Conservation (phyloP, 768 basidiomycete species). For the Calocera cornea region DNA sequence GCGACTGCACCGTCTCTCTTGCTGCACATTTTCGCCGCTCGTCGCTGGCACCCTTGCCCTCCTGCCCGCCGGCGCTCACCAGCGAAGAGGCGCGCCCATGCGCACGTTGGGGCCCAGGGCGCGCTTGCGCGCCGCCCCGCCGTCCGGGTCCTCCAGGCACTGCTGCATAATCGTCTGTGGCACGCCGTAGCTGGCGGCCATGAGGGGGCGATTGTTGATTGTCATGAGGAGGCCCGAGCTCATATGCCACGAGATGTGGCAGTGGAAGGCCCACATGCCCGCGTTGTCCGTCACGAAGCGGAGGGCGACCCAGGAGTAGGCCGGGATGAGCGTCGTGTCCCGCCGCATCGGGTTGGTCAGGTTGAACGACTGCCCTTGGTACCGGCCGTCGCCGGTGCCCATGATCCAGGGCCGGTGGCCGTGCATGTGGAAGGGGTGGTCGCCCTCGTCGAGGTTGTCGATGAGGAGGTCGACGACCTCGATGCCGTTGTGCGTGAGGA, state of each 20-base stretch:
- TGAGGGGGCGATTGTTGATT: conserved; percentile 28
- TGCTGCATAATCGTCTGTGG: conserved; percentile 27
- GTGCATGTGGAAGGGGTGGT: conserved; percentile 22
- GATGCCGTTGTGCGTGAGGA: conserved; percentile 8
- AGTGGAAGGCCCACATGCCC: conserved; percentile 41
- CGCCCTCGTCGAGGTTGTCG: conserved; percentile 23
- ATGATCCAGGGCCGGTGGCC: conserved; percentile 22
- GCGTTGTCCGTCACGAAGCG: conserved; percentile 40
- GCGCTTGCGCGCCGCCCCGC: background rate
- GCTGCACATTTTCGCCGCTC: background rate
- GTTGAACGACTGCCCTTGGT: conserved; percentile 22
- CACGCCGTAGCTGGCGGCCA: conserved; percentile 25
- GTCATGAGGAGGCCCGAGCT: conserved; percentile 29
- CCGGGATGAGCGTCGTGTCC: conserved; percentile 32
- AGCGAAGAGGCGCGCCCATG: background rate
- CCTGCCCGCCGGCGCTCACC: too few species aligned
- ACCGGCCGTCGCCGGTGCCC: conserved; percentile 27
- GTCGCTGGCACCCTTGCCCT: background rate
- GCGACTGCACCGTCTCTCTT: too few species aligned
- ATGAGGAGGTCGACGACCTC: conserved; percentile 14
- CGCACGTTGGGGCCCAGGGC: background rate
- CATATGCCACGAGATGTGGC: conserved; percentile 36
- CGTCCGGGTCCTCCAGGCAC: conserved; percentile 23
- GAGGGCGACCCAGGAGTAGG: conserved; percentile 28
- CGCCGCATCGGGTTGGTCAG: conserved; percentile 29